Evolutionary conservation across 2,329 filamentous ascomycete species (phyloP).

Genomic region (Bisporella sp.): DNA sequence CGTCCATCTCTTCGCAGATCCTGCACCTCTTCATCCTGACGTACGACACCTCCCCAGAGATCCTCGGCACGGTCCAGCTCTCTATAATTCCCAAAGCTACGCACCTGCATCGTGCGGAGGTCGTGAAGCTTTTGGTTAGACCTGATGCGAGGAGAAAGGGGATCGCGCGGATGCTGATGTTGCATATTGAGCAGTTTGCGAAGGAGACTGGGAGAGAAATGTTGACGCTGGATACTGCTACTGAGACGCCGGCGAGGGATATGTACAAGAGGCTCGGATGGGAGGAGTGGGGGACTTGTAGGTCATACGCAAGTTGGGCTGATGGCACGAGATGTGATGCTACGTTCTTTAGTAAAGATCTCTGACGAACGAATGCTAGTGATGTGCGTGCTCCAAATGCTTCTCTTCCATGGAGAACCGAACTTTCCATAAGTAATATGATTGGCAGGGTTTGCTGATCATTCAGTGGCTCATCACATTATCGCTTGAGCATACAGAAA

Average conservation of each 20-base stretch:
- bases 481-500: no score
- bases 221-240: slow-evolving; percentile 4
- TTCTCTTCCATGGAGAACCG: no score
- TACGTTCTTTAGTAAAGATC: slow-evolving; percentile 7
- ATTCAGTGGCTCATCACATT: no score
- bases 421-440: no score
- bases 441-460: no score
- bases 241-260: slow-evolving; percentile 2
- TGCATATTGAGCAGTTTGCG: slow-evolving; percentile 3
- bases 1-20: neutral
- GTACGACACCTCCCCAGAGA: neutral
- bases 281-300: slow-evolving; percentile 9
- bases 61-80: slow-evolving; percentile 4
- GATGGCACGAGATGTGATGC: slow-evolving; percentile 6
- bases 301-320: slow-evolving; percentile 2
- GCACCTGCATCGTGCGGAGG: slow-evolving; percentile 5
- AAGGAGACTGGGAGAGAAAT: slow-evolving; percentile 4
- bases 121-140: slow-evolving; percentile 4
- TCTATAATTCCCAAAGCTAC: neutral
- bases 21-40: slow-evolving; percentile 4
- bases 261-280: slow-evolving; percentile 5
- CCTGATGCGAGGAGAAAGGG: slow-evolving; percentile 1
- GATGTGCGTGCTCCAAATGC: no score
- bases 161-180: slow-evolving; percentile 6
- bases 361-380: neutral